These are phyloP conservation scores for Ettlia oleoabundans DNA, from an alignment of 139 green algal species.

Conservation along the genomic window DNA sequence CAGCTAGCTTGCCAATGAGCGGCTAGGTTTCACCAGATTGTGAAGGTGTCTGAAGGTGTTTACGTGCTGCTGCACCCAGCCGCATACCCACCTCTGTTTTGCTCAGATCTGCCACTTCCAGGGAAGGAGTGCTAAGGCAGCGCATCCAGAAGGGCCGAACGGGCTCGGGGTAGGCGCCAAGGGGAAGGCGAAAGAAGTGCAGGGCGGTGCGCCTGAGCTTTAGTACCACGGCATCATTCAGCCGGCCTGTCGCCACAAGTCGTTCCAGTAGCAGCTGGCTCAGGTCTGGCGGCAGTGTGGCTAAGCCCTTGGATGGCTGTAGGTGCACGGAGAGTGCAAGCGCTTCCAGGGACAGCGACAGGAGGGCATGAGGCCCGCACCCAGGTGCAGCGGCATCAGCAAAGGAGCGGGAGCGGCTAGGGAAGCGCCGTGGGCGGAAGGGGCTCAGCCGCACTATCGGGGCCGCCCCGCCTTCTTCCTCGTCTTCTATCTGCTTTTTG, in stretches of 20 bases:
- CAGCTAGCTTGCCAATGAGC: too few relatives aligned
- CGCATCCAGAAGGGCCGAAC: conserved; percentile 35
- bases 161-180: conserved; percentile 17
- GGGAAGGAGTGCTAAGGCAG: conserved; percentile 6
- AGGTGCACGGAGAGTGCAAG: not conserved
- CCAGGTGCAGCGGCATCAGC: not conserved
- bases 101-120: conserved; percentile 32
- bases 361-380: not conserved
- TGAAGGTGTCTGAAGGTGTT: too few relatives aligned
- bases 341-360: not conserved
- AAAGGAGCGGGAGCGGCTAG: not conserved
- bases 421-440: conserved; percentile 9
- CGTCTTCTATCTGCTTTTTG: not conserved
- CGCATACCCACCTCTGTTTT: conserved; percentile 23
- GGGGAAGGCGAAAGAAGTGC: conserved; percentile 39
- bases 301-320: not conserved
- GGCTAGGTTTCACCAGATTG: too few relatives aligned
- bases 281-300: conserved; percentile 44
- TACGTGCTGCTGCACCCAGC: too few relatives aligned
- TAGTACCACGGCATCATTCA: conserved; percentile 21
- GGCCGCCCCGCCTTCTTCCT: not conserved
- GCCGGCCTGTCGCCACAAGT: not conserved
- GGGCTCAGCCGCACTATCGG: not conserved
- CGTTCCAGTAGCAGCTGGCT: conserved; percentile 49
- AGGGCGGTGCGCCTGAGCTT: conserved; percentile 14